Evolutionary conservation across 495 filamentous ascomycete genomes (phyloP), one percentile per base, ranked within the genome.

Genomic region (Tuber melanosporum): DNA sequence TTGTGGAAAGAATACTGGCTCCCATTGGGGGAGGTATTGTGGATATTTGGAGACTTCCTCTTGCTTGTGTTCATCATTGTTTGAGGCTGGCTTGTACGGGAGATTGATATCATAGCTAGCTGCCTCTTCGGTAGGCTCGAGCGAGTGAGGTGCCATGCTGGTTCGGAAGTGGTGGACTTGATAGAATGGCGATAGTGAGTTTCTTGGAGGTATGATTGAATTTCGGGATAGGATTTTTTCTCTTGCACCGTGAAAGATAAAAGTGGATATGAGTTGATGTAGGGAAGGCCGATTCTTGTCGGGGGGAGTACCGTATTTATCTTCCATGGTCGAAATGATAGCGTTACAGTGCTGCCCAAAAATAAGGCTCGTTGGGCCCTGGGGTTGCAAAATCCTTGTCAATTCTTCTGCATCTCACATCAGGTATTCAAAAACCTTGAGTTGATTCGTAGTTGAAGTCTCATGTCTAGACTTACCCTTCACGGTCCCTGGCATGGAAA

Each of bases 41-140:
- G 80, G 77, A 71, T 84, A 85, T 36, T 82, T 81, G 20, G 84
- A 80, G 47, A 62, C 39, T 39, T 75, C 74, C 70, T 84, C 86
- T 70, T 84, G 82, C 77, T 84, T 80, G 17, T 85, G 81, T 62
- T 82, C 79, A 57, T 85, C 85, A 70, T 84, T 83, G 41, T 86
- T 84, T 57, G 86, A 85, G 52, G 85, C 83, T 36, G 87, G 85
- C 69, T 74, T 80, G 73, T 88, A 88, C 71, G 88, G 87, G 73
- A 89, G 86, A 82, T 89, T 89, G 84, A 89, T 89, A 80, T 89
- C 88, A 76, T 89, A 89, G 71, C 84, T 87, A 74, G 87, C 87
- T 32, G 86, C 86, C 57, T 83, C 80, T 44, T 87, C 85, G 36
- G 47, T 6, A n/a, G 79, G 79, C 75, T 77, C 76, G 45, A 81